phyloP scores from a whole-genome alignment of 2,329 filamentous ascomycete genomes.

The Aspergillus spinulosporus region DNA sequence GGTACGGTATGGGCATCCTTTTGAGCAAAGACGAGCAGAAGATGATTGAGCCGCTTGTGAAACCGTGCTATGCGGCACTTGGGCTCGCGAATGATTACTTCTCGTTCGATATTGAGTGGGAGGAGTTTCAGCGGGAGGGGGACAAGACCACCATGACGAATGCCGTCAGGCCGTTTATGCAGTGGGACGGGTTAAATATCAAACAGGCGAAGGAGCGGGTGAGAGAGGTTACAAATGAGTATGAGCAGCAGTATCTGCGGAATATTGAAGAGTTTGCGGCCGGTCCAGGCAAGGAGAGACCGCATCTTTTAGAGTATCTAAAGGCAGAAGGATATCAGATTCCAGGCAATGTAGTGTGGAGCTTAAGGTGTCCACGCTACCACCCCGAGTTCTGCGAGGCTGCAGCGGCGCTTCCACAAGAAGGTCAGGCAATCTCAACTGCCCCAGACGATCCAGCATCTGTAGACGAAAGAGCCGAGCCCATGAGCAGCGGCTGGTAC shows the following conservation, averaged over 20 bases:
- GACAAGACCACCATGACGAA: slow-evolving; percentile 17
- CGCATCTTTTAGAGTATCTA: slow-evolving; percentile 13
- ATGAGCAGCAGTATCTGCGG: slow-evolving; percentile 14
- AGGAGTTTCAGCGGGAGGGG: slow-evolving; percentile 9
- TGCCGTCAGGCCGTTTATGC: slow-evolving; percentile 21
- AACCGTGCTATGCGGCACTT: slow-evolving; percentile 20
- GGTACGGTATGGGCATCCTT: slow-evolving; percentile 19
- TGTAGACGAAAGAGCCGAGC: not conserved
- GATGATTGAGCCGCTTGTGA: slow-evolving; percentile 12
- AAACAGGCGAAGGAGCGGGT: slow-evolving; percentile 14
- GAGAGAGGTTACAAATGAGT: slow-evolving; percentile 13
- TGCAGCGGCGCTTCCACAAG: slow-evolving; percentile 1
- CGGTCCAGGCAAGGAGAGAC: not conserved
- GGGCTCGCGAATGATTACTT: slow-evolving; percentile 24
- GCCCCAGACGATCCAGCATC: not conserved
- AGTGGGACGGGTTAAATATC: slow-evolving; percentile 18
- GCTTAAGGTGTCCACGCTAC: slow-evolving; percentile 22
- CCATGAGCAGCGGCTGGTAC: too few species aligned
- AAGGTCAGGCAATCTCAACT: not conserved
- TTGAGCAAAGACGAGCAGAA: slow-evolving; percentile 15
- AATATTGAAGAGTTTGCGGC: slow-evolving; percentile 7
- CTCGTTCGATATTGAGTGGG: slow-evolving; percentile 23
- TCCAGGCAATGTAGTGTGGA: slow-evolving; percentile 22
- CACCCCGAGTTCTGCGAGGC: slow-evolving; percentile 15
- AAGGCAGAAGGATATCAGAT: slow-evolving; percentile 18